Base-by-base conservation (phyloP, 139 green algal genomes). In the Yamagishiella unicocca region DNA sequence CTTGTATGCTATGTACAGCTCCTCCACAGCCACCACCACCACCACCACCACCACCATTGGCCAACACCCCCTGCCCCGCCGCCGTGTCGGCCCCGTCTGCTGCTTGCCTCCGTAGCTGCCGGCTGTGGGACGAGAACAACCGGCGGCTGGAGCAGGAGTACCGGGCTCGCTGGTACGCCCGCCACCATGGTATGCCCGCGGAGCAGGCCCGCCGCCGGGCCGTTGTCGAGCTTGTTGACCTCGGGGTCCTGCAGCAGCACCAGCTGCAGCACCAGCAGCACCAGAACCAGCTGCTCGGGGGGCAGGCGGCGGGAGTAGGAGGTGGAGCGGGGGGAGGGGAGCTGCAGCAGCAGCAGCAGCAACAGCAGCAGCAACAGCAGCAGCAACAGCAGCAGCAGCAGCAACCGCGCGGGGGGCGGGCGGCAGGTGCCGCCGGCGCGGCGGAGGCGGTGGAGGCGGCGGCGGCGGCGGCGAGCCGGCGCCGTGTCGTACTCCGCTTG, bases 41-140 rank as follows among this genome's bases (percentile, higher is more conserved):
- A n/a, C n/a, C n/a, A n/a, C n/a, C n/a, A n/a, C n/a, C n/a, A n/a
- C n/a, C n/a, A n/a, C n/a, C n/a, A n/a, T n/a, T n/a, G n/a, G n/a
- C 6, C 14, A 12, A n/a, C n/a, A 6, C 10, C 6, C 29, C 29
- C 5, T 42, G 62, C n/a, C 10, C 62, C 40, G 27, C 38, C 62
- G 10, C 22, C 14, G 62, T 17, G 10, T 9, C 62, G 38, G 29
- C n/a, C 62, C 40, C 29, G 4, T 19, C 14, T 9, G n/a, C 27
- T 71, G 9, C 62, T 9, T 40, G 4, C 42, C 42, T n/a, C n/a
- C 35, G 50, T 62, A 77, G 62, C 38, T 77, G 80, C 42, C 80
- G 66, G 31, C 62, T 86, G 80, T 86, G 64, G 80, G 80, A 86
- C 64, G 80, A 86, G 43, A 67, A 40, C 42, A 77, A 77, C 45